Percentiles rank a stretch among this genome's conserved stretches.
Conservation (phyloP, 768 basidiomycete genomes). For the Sporobolomyces roseus region DNA sequence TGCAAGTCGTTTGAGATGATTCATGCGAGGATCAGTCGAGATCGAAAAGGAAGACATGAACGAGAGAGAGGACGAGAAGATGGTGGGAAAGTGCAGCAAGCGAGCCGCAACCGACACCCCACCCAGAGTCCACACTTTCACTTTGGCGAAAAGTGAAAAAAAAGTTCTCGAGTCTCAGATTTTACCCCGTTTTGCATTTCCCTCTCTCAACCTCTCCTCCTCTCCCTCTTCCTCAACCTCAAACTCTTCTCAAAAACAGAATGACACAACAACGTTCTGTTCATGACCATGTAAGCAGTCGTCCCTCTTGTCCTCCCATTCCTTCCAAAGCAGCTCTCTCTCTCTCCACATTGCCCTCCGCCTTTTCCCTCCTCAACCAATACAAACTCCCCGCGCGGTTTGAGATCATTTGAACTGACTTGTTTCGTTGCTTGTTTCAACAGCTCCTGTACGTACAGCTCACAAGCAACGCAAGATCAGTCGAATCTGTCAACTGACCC, state of each 20-base stretch:
- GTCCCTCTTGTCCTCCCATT: background rate
- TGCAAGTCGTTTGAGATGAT: too few relatives aligned
- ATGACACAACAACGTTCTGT: constrained; percentile 28
- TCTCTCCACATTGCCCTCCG: too few relatives aligned
- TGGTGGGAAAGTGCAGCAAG: too few relatives aligned
- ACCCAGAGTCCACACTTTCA: too few relatives aligned
- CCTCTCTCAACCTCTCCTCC: background rate
- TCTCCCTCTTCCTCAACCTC: background rate
- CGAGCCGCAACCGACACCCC: too few relatives aligned
- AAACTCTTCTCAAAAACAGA: background rate
- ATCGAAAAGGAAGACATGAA: too few relatives aligned
- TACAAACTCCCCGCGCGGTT: background rate
- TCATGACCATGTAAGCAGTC: constrained; percentile 24
- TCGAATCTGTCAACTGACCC: constrained; percentile 1
- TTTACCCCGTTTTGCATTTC: too few relatives aligned
- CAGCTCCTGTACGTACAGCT: constrained; percentile 24
- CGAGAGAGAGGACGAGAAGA: too few relatives aligned
- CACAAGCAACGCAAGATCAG: too few relatives aligned
- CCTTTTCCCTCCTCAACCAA: background rate
- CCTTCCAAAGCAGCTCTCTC: background rate
- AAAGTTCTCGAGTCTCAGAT: too few relatives aligned
- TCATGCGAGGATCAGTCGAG: too few relatives aligned
- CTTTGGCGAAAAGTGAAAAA: too few relatives aligned
- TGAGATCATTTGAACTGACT: background rate
- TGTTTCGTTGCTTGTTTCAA: background rate